Evolutionary conservation across 1,284 basidiomycete species (phyloP).

Genomic region (Tylopilus sp.): DNA sequence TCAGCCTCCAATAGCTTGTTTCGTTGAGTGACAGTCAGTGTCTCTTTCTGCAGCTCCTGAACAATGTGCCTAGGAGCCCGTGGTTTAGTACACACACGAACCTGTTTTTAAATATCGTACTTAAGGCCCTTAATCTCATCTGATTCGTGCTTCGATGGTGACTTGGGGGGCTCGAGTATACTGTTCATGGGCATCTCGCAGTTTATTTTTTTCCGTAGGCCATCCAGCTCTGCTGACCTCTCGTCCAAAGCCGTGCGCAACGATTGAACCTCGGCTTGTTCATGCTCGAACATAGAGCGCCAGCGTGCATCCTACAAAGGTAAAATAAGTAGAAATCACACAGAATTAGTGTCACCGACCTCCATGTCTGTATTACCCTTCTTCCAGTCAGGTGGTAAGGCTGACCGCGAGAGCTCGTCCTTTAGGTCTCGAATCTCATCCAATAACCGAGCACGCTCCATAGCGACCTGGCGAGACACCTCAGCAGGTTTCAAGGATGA

Average conservation of each 20-base stretch:
- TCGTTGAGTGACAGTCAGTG: slow-evolving; percentile 55
- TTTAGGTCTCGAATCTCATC: slow-evolving; percentile 54
- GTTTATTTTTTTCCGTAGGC: slow-evolving; percentile 52
- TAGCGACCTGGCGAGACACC: slow-evolving; percentile 40
- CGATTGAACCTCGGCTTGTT: slow-evolving; percentile 39
- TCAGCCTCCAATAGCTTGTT: slow-evolving; percentile 74
- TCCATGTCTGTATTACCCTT: slow-evolving; percentile 6
- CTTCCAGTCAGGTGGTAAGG: slow-evolving; percentile 10
- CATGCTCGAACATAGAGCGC: slow-evolving; percentile 38
- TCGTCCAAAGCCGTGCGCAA: slow-evolving; percentile 42
- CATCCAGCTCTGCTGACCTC: slow-evolving; percentile 50
- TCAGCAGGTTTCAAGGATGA: slow-evolving; percentile 36
- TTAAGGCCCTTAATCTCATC: slow-evolving; percentile 74
- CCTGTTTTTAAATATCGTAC: slow-evolving; percentile 38
- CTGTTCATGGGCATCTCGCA: slow-evolving; percentile 51
- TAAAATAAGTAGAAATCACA: slow-evolving; percentile 18
- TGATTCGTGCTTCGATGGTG: slow-evolving; percentile 50
- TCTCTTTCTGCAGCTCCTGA: slow-evolving; percentile 84
- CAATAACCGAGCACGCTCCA: slow-evolving; percentile 45
- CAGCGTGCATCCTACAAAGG: slow-evolving; percentile 28
- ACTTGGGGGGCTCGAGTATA: slow-evolving; percentile 31
- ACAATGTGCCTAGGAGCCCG: slow-evolving; percentile 67
- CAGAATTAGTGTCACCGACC: slow-evolving; percentile 13
- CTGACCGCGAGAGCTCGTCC: slow-evolving; percentile 36
- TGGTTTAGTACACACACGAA: slow-evolving; percentile 6